A percentile compares a stretch with the other conserved stretches of the same genome.
Evolutionary conservation across 371 early-diverging fungal species (phyloP).

Genomic region (Apophysomyces trapeziformis): DNA sequence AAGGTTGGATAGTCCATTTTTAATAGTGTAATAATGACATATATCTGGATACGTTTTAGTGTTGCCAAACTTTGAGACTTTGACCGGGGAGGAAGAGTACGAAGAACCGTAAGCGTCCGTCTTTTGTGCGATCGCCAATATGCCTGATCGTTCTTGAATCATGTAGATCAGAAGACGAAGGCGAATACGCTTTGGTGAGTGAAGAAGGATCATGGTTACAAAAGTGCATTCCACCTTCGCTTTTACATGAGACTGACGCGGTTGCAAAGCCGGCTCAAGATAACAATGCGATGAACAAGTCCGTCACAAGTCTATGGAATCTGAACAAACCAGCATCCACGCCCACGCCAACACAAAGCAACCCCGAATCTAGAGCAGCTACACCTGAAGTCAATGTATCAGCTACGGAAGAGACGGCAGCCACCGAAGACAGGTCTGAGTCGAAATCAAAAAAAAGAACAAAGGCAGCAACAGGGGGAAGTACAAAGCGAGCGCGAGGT

Average conservation of each 20-base stretch:
- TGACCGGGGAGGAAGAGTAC: slow-evolving; percentile 9
- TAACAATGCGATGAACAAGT: slow-evolving; percentile 77
- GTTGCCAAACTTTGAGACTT: slow-evolving; percentile 20
- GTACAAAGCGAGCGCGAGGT: slow-evolving; percentile 39
- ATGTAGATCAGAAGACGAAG: slow-evolving; percentile 39
- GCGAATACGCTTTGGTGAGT: slow-evolving; percentile 53
- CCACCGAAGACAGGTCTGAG: slow-evolving; percentile 18
- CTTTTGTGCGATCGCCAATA: background rate
- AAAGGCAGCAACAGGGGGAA: slow-evolving; percentile 34
- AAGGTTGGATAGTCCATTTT: slow-evolving; percentile 28
- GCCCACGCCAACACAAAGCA: slow-evolving; percentile 2
- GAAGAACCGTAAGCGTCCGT: slow-evolving; percentile 13
- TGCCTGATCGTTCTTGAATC: slow-evolving; percentile 9
- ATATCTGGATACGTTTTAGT: slow-evolving; percentile 3
- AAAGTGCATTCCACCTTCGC: slow-evolving; percentile 11
- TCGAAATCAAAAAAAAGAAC: slow-evolving; percentile 48
- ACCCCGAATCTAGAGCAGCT: slow-evolving; percentile 17
- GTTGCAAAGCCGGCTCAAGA: slow-evolving; percentile 51
- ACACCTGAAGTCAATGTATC: slow-evolving; percentile 27
- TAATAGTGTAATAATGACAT: background rate
- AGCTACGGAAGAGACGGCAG: slow-evolving; percentile 14
- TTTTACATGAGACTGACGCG: slow-evolving; percentile 18
- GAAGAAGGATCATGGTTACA: slow-evolving; percentile 8
- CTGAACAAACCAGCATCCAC: slow-evolving; percentile 30
- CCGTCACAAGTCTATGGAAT: slow-evolving; percentile 72